These are phyloP conservation scores for Fusarium staphyleae DNA, from an alignment of 2,329 filamentous ascomycete species.

Conservation along the genomic window DNA sequence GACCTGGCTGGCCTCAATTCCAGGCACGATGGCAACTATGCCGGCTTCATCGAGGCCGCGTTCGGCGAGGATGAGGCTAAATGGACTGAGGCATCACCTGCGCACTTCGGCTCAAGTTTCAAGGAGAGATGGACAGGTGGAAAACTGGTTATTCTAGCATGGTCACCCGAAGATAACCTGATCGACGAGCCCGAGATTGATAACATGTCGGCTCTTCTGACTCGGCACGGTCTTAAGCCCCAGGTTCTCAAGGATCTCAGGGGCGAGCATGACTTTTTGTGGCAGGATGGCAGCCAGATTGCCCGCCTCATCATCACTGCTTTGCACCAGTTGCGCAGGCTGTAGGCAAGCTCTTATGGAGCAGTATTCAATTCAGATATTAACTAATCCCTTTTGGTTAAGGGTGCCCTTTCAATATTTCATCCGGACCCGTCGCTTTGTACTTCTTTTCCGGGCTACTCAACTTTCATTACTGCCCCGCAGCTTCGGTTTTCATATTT, in stretches of 20 bases:
- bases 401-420: not conserved
- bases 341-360: not conserved
- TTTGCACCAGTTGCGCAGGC: slow-evolving; percentile 28
- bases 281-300: slow-evolving; percentile 65
- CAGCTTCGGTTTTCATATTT: slow-evolving; percentile 2
- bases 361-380: slow-evolving; percentile 19
- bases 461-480: not conserved
- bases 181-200: slow-evolving; percentile 66
- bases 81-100: slow-evolving; percentile 66
- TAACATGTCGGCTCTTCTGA: slow-evolving; percentile 59
- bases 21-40: slow-evolving; percentile 58
- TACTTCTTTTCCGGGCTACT: not conserved
- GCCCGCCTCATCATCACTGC: slow-evolving; percentile 54
- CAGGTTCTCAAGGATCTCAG: slow-evolving; percentile 52
- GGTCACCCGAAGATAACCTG: slow-evolving; percentile 57
- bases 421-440: not conserved
- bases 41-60: slow-evolving; percentile 63
- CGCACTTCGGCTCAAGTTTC: slow-evolving; percentile 52
- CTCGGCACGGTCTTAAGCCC: slow-evolving; percentile 46
- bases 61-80: slow-evolving; percentile 61
- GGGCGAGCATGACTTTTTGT: slow-evolving; percentile 70
- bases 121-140: slow-evolving; percentile 47
- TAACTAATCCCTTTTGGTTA: slow-evolving; percentile 18
- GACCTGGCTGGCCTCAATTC: slow-evolving; percentile 63
- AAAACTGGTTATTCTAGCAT: slow-evolving; percentile 51